Base-by-base conservation (phyloP, 2,329 filamentous ascomycete genomes). In the Fusarium acutatum region DNA sequence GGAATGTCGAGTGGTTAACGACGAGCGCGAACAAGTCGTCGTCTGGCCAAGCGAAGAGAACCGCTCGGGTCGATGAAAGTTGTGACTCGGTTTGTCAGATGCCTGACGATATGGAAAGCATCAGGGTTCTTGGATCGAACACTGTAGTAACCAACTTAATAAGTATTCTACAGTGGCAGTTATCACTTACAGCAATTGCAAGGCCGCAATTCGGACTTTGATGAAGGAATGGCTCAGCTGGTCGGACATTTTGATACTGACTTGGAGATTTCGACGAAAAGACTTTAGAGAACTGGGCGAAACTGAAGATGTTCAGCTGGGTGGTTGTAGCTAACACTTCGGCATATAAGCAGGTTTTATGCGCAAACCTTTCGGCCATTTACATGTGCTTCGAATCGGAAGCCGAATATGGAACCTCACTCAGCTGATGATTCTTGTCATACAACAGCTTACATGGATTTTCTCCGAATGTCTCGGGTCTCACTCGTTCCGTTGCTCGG, bases 141-240 rank as follows among this genome's bases (percentile, higher is more conserved):
- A 14, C 76, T 76, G 20, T 6, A 43, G 15, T 13, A 11, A 11
- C 32, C n/a, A 12, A 12, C 17, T 69, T 24, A 43, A 24, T 18
- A 37, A 35, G 28, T 12, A 10, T 60, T 24, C n/a, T n/a, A 22
- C 28, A 50, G 26, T 17, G 18, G 28, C 26, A n/a, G 22, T n/a
- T 13, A 12, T n/a, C 18, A 83, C 86, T 75, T 79, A 88, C 86
- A 86, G 80, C 49, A 82, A 83, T 77, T 86, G 84, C 40, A 87
- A 78, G 34, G 86, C 81, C 34, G 85, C 85, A 68, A 88, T 83
- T 70, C 86, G 85, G 67, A 88, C 80, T 58, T 85, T 84, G 63
- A 83, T 81, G 40, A 88, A 76, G 41, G 83, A 80, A 40, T 80
- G 76, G 69, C 84, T 83, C 44, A 87, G 78, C 52, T 86, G 83